phyloP scores from a whole-genome alignment of 2,329 filamentous ascomycete species.

The Alternaria tenuissima region DNA sequence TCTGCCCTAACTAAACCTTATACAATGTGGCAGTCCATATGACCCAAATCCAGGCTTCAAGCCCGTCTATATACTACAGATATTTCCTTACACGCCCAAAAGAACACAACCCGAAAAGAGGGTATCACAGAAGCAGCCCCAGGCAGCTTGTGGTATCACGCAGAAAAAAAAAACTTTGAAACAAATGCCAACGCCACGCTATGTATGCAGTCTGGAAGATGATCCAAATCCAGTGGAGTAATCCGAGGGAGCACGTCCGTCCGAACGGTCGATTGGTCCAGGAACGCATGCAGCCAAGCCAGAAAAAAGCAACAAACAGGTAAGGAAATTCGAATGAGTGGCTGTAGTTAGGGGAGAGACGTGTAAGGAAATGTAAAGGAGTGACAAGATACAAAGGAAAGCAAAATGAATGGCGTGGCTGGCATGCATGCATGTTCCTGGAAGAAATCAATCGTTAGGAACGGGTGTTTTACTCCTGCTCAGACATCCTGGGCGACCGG shows the following conservation, averaged over 20 bases:
- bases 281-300: conserved; percentile 32
- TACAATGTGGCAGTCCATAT: conserved; percentile 9
- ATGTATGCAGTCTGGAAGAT: conserved; percentile 26
- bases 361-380: conserved; percentile 41
- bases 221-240: conserved; percentile 6
- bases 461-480: conserved; percentile 31
- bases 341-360: conserved; percentile 31
- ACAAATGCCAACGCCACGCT: conserved; percentile 38
- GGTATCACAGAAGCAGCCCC: conserved; percentile 29
- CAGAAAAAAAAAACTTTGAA: conserved; percentile 22
- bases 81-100: conserved; percentile 6
- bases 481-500: conserved; percentile 35
- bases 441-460: conserved; percentile 25
- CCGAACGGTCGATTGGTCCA: conserved; percentile 7
- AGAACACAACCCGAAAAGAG: conserved; percentile 22
- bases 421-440: conserved; percentile 37
- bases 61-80: conserved; percentile 14
- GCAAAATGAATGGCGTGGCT: conserved; percentile 46
- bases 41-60: conserved; percentile 3
- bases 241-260: conserved; percentile 7
- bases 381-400: conserved; percentile 48
- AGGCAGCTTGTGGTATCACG: conserved; percentile 36
- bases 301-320: conserved; percentile 20
- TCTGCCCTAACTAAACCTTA: conserved; percentile 7
- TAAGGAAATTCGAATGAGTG: conserved; percentile 18